A percentile compares a stretch with the other conserved stretches of the same genome.
These are phyloP conservation scores for Benincasa hispida DNA, from an alignment of 306 rosid species.

Conservation along the genomic window DNA sequence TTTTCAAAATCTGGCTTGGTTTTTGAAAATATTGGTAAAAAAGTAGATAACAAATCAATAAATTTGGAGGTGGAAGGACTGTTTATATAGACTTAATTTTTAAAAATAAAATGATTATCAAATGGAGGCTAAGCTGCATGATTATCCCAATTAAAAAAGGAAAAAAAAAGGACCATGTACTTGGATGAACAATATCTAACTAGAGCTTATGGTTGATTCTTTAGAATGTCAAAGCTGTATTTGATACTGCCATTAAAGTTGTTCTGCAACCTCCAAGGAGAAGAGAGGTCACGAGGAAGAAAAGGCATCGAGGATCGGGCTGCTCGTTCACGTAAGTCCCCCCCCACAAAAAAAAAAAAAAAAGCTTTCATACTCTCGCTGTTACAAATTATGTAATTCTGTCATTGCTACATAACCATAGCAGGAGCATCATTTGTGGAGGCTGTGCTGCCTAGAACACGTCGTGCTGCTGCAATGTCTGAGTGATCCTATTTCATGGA, in stretches of 20 bases:
- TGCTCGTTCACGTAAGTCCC: conserved; percentile 66
- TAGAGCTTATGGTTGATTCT: conserved; percentile 11
- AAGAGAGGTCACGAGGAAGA: conserved; percentile 69
- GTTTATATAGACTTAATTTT: no score
- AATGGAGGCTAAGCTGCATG: background rate
- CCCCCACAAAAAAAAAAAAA: no score
- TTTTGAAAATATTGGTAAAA: no score
- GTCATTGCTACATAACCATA: background rate
- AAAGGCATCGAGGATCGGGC: conserved; percentile 52
- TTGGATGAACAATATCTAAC: background rate
- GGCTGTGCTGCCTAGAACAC: conserved; percentile 39
- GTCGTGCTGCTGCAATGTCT: background rate
- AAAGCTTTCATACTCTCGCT: background rate
- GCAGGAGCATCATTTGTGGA: conserved; percentile 79
- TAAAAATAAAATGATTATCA: no score
- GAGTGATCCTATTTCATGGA: background rate
- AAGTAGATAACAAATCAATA: no score
- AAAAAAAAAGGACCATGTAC: background rate
- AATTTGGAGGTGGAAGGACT: no score
- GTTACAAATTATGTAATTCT: background rate
- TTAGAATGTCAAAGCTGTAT: conserved; percentile 93
- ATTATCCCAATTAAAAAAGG: background rate
- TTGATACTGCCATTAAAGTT: conserved; percentile 94
- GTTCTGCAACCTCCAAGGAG: conserved; percentile 97
- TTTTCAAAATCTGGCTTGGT: no score